Percentiles rank a stretch among this genome's conserved stretches.
These are phyloP conservation scores for Galeopsis tetrahit DNA, from an alignment of 257 asterid species.

Conservation along the genomic window DNA sequence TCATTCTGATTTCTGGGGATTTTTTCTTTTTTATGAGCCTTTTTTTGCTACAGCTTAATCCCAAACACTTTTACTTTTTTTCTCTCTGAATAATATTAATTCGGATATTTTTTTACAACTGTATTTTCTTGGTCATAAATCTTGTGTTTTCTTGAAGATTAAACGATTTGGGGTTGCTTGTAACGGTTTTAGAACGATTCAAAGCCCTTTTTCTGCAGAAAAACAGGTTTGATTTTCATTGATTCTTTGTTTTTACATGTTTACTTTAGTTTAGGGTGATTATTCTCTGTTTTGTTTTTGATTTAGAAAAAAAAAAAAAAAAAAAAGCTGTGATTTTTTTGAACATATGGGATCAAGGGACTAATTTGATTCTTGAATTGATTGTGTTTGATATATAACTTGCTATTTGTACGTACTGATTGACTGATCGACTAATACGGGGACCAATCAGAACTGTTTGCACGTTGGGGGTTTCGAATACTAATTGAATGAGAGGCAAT, in stretches of 20 bases:
- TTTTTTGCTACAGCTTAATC: constrained; percentile 29
- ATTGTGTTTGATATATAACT: too few species aligned
- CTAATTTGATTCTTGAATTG: constrained; percentile 8
- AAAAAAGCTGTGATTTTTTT: constrained; percentile 25
- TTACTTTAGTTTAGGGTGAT: constrained; percentile 17
- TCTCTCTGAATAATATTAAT: not conserved
- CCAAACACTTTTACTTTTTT: constrained; percentile 11
- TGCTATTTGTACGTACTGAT: too few species aligned
- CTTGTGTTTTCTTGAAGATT: constrained; percentile 15
- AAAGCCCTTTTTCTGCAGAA: constrained; percentile 7
- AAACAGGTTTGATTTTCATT: constrained; percentile 32
- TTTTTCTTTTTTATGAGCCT: constrained; percentile 8
- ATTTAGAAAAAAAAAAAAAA: not conserved
- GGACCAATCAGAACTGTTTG: too few species aligned
- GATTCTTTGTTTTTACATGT: not conserved
- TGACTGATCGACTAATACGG: too few species aligned
- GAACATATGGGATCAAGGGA: constrained; percentile 5
- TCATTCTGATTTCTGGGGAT: constrained; percentile 18
- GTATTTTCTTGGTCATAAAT: constrained; percentile 22
- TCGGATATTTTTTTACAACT: not conserved
- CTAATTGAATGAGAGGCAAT: constrained; percentile 56
- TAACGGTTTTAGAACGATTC: constrained; percentile 24
- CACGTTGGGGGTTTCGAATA: too few species aligned
- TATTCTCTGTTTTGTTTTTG: constrained; percentile 11
- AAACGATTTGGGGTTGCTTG: constrained; percentile 21